Conservation (phyloP, 164 flowering plant species). For the Umbellularia californica region DNA sequence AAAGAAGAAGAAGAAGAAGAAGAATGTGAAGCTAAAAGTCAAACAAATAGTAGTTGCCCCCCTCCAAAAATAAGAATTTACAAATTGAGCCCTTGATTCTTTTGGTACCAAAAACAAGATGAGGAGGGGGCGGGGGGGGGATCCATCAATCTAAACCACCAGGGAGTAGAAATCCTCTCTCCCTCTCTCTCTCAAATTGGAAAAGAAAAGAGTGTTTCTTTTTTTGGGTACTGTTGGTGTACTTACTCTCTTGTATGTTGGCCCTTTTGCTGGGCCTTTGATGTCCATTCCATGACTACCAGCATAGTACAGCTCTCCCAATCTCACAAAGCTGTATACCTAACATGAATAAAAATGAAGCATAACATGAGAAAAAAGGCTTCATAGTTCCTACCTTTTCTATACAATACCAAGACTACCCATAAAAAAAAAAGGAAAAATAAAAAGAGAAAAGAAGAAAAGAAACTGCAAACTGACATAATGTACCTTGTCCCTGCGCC, state of each 20-base stretch:
- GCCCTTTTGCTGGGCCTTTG: constrained; percentile 54
- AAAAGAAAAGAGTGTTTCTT: no score
- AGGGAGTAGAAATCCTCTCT: neutral
- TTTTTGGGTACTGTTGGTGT: neutral
- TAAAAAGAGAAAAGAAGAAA: no score
- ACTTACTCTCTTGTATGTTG: constrained; percentile 36
- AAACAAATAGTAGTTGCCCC: no score
- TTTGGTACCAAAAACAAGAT: neutral
- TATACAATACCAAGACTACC: neutral
- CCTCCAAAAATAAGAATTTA: no score
- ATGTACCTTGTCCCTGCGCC: constrained; percentile 76
- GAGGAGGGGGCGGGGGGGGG: no score
- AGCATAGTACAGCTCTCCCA: constrained; percentile 74
- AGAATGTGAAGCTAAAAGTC: no score
- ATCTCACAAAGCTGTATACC: constrained; percentile 66
- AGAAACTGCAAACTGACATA: neutral
- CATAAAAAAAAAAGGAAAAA: neutral
- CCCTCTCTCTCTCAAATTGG: neutral
- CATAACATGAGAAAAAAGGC: neutral
- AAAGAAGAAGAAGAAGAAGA: no score
- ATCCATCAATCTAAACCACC: neutral
- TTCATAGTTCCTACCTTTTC: neutral
- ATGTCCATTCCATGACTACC: constrained; percentile 98
- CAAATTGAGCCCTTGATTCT: no score
- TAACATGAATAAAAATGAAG: constrained; percentile 12